A percentile compares a stretch with the other conserved stretches of the same genome.
Conservation (phyloP, 2,329 filamentous ascomycete species). For the Fusarium tjaetaba region DNA sequence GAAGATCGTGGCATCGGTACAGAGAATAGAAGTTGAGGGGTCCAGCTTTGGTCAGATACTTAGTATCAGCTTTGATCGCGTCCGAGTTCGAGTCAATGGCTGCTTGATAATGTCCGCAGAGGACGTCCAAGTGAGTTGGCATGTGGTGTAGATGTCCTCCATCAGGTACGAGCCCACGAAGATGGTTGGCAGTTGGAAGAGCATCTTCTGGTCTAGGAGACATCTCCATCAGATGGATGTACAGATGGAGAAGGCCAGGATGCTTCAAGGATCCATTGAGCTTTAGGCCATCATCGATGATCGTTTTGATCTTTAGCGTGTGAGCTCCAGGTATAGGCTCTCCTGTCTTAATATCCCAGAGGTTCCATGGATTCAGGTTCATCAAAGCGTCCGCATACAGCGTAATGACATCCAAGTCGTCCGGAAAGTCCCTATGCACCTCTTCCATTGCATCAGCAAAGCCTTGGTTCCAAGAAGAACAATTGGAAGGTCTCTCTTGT, state of each 20-base stretch:
- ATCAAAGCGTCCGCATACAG: conserved; percentile 57
- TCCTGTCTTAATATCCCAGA: background rate
- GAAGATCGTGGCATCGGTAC: conserved; percentile 79
- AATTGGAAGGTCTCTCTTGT: background rate
- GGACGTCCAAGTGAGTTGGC: conserved; percentile 76
- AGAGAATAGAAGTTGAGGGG: conserved; percentile 79
- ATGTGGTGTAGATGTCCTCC: conserved; percentile 79
- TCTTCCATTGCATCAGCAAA: conserved; percentile 53
- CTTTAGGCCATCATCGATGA: background rate
- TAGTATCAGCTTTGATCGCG: conserved; percentile 74
- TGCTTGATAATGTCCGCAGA: conserved; percentile 75
- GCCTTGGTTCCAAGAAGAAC: conserved; percentile 43
- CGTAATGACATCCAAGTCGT: conserved; percentile 53
- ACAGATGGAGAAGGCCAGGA: conserved; percentile 77
- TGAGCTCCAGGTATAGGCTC: background rate
- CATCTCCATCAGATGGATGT: conserved; percentile 85
- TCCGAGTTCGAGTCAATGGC: conserved; percentile 74
- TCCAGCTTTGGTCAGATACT: conserved; percentile 68
- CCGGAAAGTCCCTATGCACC: conserved; percentile 49
- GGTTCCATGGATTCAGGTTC: conserved; percentile 51
- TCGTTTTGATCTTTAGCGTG: background rate
- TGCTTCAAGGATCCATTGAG: conserved; percentile 59
- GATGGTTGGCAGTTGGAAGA: conserved; percentile 66
- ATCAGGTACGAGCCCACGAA: conserved; percentile 74
- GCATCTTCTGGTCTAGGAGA: conserved; percentile 72